phyloP scores from a whole-genome alignment of 805 yeast species.

The Soucietia sequanensis region DNA sequence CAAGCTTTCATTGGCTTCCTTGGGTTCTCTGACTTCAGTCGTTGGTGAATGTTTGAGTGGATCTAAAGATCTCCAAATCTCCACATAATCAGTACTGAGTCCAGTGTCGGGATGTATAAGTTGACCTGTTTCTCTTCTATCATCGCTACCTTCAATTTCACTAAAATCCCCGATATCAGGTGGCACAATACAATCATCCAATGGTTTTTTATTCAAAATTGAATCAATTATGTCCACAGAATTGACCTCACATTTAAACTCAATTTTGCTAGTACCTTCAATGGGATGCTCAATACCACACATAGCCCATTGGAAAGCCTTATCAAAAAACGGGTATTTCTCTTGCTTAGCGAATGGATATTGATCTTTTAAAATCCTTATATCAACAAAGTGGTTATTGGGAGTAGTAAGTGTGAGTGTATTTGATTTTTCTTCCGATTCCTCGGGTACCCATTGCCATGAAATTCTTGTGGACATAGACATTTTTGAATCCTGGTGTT shows the following conservation, averaged over 20 bases:
- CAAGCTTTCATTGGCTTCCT: constrained; percentile 6
- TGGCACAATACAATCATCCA: constrained; percentile 22
- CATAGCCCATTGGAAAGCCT: constrained; percentile 56
- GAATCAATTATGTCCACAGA: constrained; percentile 34
- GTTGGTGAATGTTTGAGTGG: constrained; percentile 30
- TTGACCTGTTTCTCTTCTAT: constrained; percentile 48
- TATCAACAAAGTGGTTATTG: constrained; percentile 46
- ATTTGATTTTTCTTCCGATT: constrained; percentile 41
- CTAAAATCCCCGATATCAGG: constrained; percentile 50
- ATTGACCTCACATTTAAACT: constrained; percentile 45
- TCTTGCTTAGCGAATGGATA: constrained; percentile 12
- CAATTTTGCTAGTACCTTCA: constrained; percentile 31
- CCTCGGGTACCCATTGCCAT: constrained; percentile 50
- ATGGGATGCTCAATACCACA: constrained; percentile 47
- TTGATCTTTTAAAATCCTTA: constrained; percentile 25
- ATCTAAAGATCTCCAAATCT: constrained; percentile 54
- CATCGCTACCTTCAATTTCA: constrained; percentile 31
- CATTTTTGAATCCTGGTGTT: too few relatives aligned
- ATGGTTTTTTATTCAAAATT: constrained; percentile 27
- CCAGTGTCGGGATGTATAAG: constrained; percentile 49
- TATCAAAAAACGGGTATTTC: constrained; percentile 15
- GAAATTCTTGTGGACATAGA: constrained; percentile 48
- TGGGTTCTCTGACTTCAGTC: constrained; percentile 22
- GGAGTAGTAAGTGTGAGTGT: constrained; percentile 51
- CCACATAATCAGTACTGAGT: constrained; percentile 44